Conservation (phyloP, 805 yeast species). For the Wickerhamomyces queroliae region DNA sequence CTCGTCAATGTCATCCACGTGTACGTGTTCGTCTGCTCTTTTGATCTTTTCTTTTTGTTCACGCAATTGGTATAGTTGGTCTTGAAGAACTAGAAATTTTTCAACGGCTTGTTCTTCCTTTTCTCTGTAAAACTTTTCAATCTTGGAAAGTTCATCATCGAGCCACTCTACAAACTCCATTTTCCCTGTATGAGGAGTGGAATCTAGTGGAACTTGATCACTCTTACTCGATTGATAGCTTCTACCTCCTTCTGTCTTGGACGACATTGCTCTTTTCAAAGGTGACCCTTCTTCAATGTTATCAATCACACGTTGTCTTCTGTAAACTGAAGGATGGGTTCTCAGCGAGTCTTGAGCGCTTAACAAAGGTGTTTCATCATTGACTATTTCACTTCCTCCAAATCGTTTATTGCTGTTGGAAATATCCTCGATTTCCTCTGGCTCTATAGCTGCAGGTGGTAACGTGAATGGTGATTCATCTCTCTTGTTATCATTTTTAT, state of each 20-base stretch:
- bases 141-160: constrained; percentile 51
- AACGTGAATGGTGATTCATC: neutral
- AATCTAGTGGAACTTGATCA: constrained; percentile 10
- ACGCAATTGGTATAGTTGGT: constrained; percentile 58
- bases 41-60: constrained; percentile 39
- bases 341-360: constrained; percentile 1
- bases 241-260: neutral
- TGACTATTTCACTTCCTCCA: neutral
- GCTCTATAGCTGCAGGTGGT: constrained; percentile 20
- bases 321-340: neutral
- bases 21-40: constrained; percentile 3
- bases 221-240: neutral
- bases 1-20: constrained; percentile 10
- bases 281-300: constrained; percentile 1
- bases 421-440: neutral
- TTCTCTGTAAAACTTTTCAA: constrained; percentile 53
- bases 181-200: constrained; percentile 30
- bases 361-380: constrained; percentile 21
- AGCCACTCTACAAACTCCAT: constrained; percentile 62
- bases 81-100: constrained; percentile 56
- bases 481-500: neutral
- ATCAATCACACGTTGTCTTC: neutral
- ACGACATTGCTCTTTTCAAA: constrained; percentile 2
- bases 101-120: constrained; percentile 57
- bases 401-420: neutral